phyloP scores from a whole-genome alignment of 2,329 filamentous ascomycete species.

The Pyrenochaeta sp. region DNA sequence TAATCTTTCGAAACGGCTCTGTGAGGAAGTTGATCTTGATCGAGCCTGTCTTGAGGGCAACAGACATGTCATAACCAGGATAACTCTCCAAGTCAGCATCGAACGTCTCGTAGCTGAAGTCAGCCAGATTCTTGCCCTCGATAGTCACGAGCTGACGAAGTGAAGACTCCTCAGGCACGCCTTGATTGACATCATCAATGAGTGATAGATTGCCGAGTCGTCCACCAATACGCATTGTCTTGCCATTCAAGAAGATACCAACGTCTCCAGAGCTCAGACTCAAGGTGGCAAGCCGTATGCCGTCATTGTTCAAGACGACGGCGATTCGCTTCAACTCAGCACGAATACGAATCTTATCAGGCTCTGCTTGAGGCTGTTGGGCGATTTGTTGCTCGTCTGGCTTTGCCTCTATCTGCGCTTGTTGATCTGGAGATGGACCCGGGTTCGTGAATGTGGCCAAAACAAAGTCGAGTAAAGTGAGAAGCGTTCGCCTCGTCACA shows the following conservation, averaged over 20 bases:
- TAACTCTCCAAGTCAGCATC: slow-evolving; percentile 78
- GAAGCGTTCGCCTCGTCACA: slow-evolving; percentile 88
- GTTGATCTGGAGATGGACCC: slow-evolving; percentile 55
- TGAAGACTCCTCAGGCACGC: slow-evolving; percentile 80
- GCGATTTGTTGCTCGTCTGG: slow-evolving; percentile 44
- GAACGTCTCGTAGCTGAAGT: slow-evolving; percentile 98
- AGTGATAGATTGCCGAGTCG: slow-evolving; percentile 87
- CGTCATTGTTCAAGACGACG: slow-evolving; percentile 96
- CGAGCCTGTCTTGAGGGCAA: slow-evolving; percentile 89
- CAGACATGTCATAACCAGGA: slow-evolving; percentile 92
- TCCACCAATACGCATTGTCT: slow-evolving; percentile 85
- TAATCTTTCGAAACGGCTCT: slow-evolving; percentile 96
- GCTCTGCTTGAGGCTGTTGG: slow-evolving; percentile 52
- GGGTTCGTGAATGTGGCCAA: slow-evolving; percentile 85
- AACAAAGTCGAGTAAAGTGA: slow-evolving; percentile 93
- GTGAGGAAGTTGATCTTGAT: slow-evolving; percentile 97
- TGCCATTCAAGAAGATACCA: slow-evolving; percentile 84
- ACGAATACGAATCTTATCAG: slow-evolving; percentile 89
- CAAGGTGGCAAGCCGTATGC: slow-evolving; percentile 89
- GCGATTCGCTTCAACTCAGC: slow-evolving; percentile 92
- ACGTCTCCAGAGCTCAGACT: slow-evolving; percentile 93
- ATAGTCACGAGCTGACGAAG: slow-evolving; percentile 91
- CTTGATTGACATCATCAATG: slow-evolving; percentile 92
- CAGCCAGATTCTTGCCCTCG: slow-evolving; percentile 91
- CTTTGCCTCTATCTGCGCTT: slow-evolving; percentile 38